Percentiles rank a stretch among this genome's conserved stretches.
Conservation (phyloP, 805 yeast genomes). For the Wickerhamiella azyma region DNA sequence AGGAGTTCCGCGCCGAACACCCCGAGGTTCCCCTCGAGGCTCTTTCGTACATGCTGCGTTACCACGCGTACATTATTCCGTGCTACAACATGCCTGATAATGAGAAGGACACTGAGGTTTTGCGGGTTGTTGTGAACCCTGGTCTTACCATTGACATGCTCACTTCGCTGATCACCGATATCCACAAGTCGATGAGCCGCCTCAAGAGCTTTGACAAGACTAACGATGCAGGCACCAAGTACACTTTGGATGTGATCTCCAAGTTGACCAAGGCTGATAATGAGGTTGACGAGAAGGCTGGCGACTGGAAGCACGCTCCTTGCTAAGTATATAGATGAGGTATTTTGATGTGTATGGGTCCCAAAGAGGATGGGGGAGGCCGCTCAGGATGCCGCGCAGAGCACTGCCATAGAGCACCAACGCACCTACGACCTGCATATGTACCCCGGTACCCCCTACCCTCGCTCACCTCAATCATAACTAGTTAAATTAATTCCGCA, state of each 20-base stretch:
- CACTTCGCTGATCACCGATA: slow-evolving; percentile 50
- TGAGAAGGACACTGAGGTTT: slow-evolving; percentile 49
- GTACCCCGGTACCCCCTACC: too few relatives aligned
- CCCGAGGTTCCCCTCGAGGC: slow-evolving; percentile 77
- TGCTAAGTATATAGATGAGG: slow-evolving; percentile 1
- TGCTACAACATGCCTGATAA: slow-evolving; percentile 67
- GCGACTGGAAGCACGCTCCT: slow-evolving; percentile 8
- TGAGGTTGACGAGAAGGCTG: slow-evolving; percentile 6
- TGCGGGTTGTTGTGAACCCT: slow-evolving; percentile 72
- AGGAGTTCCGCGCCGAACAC: slow-evolving; percentile 40
- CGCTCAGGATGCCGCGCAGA: too few relatives aligned
- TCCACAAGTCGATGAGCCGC: slow-evolving; percentile 38
- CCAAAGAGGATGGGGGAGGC: too few relatives aligned
- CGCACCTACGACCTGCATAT: too few relatives aligned
- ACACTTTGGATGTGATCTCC: neutral
- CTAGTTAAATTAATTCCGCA: slow-evolving; percentile 20
- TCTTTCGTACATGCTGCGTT: slow-evolving; percentile 57
- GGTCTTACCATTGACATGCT: slow-evolving; percentile 50
- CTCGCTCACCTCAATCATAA: too few relatives aligned
- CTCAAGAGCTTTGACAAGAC: slow-evolving; percentile 31
- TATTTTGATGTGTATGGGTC: too few relatives aligned
- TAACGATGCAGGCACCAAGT: neutral
- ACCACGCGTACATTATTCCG: slow-evolving; percentile 77
- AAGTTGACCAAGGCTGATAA: slow-evolving; percentile 4
- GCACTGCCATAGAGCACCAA: too few relatives aligned